Percentiles rank a stretch among this genome's conserved stretches.
Conservation (phyloP, 2,329 filamentous ascomycete species). For the Helotiales sp. region DNA sequence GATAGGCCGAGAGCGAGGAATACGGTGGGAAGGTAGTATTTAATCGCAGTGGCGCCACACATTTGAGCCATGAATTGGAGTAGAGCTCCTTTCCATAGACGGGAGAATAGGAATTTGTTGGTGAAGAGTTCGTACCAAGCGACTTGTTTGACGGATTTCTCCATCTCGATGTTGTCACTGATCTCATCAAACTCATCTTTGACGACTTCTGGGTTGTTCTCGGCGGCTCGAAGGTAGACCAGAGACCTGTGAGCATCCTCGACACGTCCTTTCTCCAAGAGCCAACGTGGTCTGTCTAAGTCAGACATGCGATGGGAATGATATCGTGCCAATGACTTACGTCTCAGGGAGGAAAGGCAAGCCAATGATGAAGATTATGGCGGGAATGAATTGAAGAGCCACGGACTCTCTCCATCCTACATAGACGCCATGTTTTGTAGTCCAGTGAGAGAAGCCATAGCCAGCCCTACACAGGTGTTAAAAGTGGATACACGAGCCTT, state of each 20-base stretch:
- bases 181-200: conserved; percentile 45
- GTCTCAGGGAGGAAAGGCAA: conserved; percentile 55
- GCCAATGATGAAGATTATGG: conserved; percentile 48
- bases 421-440: conserved; percentile 40
- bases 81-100: conserved; percentile 56
- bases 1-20: conserved; percentile 51
- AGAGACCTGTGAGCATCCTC: conserved; percentile 47
- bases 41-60: conserved; percentile 60
- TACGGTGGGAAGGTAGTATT: conserved; percentile 58
- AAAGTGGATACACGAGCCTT: not conserved
- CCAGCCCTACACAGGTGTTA: conserved; percentile 46
- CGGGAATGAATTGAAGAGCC: conserved; percentile 52
- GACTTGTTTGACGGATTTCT: conserved; percentile 40
- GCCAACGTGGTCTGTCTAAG: conserved; percentile 52
- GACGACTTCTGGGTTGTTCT: conserved; percentile 41
- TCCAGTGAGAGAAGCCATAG: conserved; percentile 57
- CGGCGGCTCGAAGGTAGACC: conserved; percentile 46
- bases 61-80: conserved; percentile 62
- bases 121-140: conserved; percentile 43
- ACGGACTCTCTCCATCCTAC: conserved; percentile 56
- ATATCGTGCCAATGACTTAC: conserved; percentile 39
- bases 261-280: conserved; percentile 49
- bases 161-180: conserved; percentile 39
- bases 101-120: conserved; percentile 47
- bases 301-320: not conserved